A percentile compares a stretch with the other conserved stretches of the same genome.
phyloP scores from a whole-genome alignment of 2,329 filamentous ascomycete species.

The Davidsoniella eucalypti region DNA sequence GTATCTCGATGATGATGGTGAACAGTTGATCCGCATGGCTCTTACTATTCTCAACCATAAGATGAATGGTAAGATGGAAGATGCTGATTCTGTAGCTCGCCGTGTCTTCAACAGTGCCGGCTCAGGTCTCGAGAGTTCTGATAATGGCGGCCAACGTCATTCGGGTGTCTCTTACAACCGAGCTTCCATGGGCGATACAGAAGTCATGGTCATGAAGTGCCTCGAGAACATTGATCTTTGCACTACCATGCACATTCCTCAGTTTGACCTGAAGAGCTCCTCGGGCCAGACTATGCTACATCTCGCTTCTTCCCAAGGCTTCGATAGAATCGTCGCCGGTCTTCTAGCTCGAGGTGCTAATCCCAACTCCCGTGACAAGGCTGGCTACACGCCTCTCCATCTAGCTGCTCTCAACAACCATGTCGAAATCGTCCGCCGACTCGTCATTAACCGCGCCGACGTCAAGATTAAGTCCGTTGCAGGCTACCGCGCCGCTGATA shows the following conservation, averaged over 20 bases:
- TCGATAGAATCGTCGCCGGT: constrained; percentile 59
- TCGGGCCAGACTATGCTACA: constrained; percentile 72
- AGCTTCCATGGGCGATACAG: constrained; percentile 35
- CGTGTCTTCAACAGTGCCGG: constrained; percentile 35
- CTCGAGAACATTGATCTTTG: constrained; percentile 68
- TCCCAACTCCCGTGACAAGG: constrained; percentile 56
- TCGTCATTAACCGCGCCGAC: constrained; percentile 59
- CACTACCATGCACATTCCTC: constrained; percentile 50
- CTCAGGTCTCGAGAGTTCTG: constrained; percentile 18
- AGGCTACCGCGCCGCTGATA: constrained; percentile 9
- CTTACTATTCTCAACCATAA: constrained; percentile 48
- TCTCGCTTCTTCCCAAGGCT: constrained; percentile 57
- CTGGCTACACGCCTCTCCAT: constrained; percentile 69
- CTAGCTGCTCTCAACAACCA: constrained; percentile 64
- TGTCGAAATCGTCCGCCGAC: constrained; percentile 55
- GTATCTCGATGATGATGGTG: constrained; percentile 56
- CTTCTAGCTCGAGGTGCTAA: constrained; percentile 64
- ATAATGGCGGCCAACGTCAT: constrained; percentile 15
- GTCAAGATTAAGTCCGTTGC: constrained; percentile 36
- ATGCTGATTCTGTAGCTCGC: constrained; percentile 44
- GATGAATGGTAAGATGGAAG: constrained; percentile 45
- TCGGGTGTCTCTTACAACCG: constrained; percentile 27
- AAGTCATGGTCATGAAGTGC: constrained; percentile 52
- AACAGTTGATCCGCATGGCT: constrained; percentile 51
- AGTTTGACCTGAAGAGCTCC: constrained; percentile 45